Base-by-base conservation (phyloP, 805 yeast genomes). In the Metschnikowia baotianmanensis region DNA sequence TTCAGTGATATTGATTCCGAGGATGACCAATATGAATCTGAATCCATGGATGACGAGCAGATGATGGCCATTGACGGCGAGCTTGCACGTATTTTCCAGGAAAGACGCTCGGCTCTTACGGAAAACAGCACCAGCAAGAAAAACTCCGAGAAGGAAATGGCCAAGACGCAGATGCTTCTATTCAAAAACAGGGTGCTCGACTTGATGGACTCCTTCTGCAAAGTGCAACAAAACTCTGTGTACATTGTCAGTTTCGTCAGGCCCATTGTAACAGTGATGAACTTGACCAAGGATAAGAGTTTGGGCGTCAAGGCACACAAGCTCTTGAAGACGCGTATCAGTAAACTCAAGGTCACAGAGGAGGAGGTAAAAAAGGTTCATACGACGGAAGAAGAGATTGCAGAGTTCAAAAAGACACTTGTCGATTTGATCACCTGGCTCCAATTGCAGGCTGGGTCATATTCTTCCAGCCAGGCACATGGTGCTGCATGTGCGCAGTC, bases 31-130 rank as follows among this genome's bases (percentile, higher is more conserved):
- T 86, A 82, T 37, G 95, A 86, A 50, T 65, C 71, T 0, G 72
- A 66, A 30, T 81, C 91, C 0, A 86, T 89, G 95, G 95, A 90
- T 45, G 97, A 90, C 61, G 96, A 90, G 53, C 89, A 89, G 59
- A 91, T 91, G 98, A 80, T 89, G 82, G 95, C 90, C 16, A 76
- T 91, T 53, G 98, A 91, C 58, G 85, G 74, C 17, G 93, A 88
- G 46, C 67, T 91, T 22, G 78, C 96, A 0, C 75, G 74, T 39
- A 91, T 91, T 40, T 91, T 91, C 73, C 78, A 83, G 55, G 91
- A 88, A 53, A 77, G 97, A 52, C 79, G 81, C 50, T 80, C 77
- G 45, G 84, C 86, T 0, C 61, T 87, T 39, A 62, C 78, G 8
- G 58, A 57, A 6, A 51, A 68, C 19, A 66, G 68, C 23, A 64